Percentiles rank a stretch among this genome's conserved stretches.
Evolutionary conservation across 1,284 basidiomycete species (phyloP).

Genomic region (Exsudoporus floridanus): DNA sequence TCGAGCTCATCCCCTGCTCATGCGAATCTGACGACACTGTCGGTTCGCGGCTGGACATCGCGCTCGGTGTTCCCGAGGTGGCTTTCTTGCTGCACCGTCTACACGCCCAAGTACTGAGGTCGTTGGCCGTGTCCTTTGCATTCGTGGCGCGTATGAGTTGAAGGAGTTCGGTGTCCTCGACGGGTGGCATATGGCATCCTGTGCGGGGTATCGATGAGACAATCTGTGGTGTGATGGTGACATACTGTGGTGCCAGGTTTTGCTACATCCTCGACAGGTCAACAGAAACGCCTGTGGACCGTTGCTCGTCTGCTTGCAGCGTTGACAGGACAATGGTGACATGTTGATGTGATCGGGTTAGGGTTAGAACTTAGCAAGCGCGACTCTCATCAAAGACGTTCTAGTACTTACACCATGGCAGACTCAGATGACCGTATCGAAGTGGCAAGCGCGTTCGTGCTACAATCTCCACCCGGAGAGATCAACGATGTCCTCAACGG

Average conservation of each 20-base stretch:
- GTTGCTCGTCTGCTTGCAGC: slow-evolving; percentile 22
- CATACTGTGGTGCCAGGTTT: slow-evolving; percentile 34
- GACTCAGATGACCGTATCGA: slow-evolving; percentile 57
- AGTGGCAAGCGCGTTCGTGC: slow-evolving; percentile 74
- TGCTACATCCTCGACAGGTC: slow-evolving; percentile 26
- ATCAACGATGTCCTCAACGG: slow-evolving; percentile 94
- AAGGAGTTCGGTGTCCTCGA: slow-evolving; percentile 28
- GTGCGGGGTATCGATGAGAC: slow-evolving; percentile 1
- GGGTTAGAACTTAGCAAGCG: slow-evolving; percentile 28
- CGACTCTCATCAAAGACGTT: neutral
- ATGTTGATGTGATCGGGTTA: slow-evolving; percentile 17
- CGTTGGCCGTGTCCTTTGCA: slow-evolving; percentile 16
- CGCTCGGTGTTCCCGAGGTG: slow-evolving; percentile 1
- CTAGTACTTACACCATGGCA: slow-evolving; percentile 44
- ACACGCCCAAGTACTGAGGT: slow-evolving; percentile 24
- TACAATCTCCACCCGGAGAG: slow-evolving; percentile 91
- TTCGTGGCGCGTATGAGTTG: slow-evolving; percentile 23
- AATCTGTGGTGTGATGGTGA: slow-evolving; percentile 3
- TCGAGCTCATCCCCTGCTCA: neutral
- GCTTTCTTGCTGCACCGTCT: slow-evolving; percentile 28
- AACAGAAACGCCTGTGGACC: slow-evolving; percentile 29
- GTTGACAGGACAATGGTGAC: slow-evolving; percentile 21
- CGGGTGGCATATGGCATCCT: slow-evolving; percentile 32
- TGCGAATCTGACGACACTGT: slow-evolving; percentile 7
- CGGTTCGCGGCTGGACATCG: slow-evolving; percentile 7